Base-by-base conservation (phyloP, 2,329 filamentous ascomycete genomes). In the Chrysoporthe puriensis region DNA sequence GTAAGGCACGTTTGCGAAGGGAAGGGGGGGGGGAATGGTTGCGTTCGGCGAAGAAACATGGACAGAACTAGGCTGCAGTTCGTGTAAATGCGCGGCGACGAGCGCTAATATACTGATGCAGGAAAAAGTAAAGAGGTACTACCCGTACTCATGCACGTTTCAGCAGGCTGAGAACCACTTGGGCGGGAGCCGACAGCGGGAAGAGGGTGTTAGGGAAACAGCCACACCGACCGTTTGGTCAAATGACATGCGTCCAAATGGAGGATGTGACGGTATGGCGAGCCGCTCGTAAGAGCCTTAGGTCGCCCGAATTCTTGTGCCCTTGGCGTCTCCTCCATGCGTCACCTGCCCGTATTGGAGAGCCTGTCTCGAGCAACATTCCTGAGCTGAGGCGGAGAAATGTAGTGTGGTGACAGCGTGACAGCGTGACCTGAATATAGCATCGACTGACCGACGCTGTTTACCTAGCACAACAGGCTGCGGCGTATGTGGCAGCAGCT, bases 201-300 rank as follows among this genome's bases (percentile, higher is more conserved):
- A 60, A 66, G 63, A 66, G 44, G 67, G 34, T 50, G 56, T 43
- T 56, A 68, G 34, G 32, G 7, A 9, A 57, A 13, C 67, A 69
- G 63, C 67, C 63, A 69, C 67, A 60, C 67, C 63, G 54, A 66
- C 34, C 40, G 26, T 59, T 40, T 46, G 54, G 64, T 63, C 67
- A 64, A 62, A 63, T 69, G 67, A 56, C 52, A 63, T 66, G 59
- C 67, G 63, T 48, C 59, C 46, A 44, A 42, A 69, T 59, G 43
- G 48, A 34, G 54, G 13, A 59, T 63, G 44, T n/a, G 40, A 56
- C 63, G 26, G 60, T 66, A 66, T 21, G 18, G 48, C n/a, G 40
- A 50, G 59, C 52, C 26, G 46, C 44, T 63, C 62, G 52, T 62
- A 18, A 62, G 43, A 59, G 46, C 62, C 46, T 52, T 66, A n/a